Base-by-base conservation (phyloP, 768 basidiomycete species). In the Lyophyllum semitale region DNA sequence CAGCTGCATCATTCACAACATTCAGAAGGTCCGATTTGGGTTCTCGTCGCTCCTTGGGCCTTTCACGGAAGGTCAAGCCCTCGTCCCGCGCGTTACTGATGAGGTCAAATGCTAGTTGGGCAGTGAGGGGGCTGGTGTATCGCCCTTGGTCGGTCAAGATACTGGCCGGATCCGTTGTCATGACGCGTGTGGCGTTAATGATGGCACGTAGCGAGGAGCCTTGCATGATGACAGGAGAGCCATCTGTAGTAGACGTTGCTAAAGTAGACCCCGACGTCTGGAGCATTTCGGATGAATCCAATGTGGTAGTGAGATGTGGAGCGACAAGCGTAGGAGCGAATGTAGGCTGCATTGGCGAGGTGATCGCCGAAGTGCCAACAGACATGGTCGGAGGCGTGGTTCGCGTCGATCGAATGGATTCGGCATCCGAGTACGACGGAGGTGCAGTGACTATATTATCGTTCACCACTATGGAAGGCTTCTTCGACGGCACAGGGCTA, bases 141-240 rank as follows among this genome's bases (percentile, higher is more conserved):
- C 68, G 73, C 0, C 88, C 90, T 54, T 84, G 80, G 66, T 93
- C 88, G 0, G 81, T 79, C 9, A 94, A 79, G 53, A 94, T 83
- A 59, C 89, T 91, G 12, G 80, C 74, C 0, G 91, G 81, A 61
- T 90, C 90, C 2, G 84, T 78, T 0, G 89, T 89, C 91, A 94
- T 93, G n/a, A 93, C 87, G 3, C 92, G 84, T 1, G 88, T 93
- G 1, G 92, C 91, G 51, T 93, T 86, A 17, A 83, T 81, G 51
- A 94, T 91, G 1, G 92, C 92, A 6, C 83, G 83, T 2, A 94
- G 66, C 0, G 89, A 81, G 0, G 85, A 69, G 1, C 90, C 88
- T 63, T 93, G 91, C 7, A 68, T 67, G 7, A 71, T 51, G 8
- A 66, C 46, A 1, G 65, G 64, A 4, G 66, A 59, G 11, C 75